Evolutionary conservation across 164 flowering plant species (phyloP), one percentile per base, ranked within the genome.

Genomic region (grape (Vitis vinifera)): DNA sequence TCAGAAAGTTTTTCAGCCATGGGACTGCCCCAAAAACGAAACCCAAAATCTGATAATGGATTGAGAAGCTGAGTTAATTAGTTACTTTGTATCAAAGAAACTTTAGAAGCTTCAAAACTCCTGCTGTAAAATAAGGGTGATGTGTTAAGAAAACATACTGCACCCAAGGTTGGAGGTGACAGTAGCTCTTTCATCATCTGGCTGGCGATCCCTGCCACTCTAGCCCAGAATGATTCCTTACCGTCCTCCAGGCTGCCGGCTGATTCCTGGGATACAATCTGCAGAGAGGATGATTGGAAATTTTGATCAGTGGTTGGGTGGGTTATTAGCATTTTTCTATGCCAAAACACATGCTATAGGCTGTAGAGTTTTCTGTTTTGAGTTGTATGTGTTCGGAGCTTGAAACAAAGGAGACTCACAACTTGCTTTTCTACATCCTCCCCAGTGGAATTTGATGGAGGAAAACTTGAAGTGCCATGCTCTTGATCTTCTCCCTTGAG

Each of bases 121-220:
- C 14, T 13, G n/a, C 9, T 3, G 57, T n/a, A 68, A 9, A 51
- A 37, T n/a, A 37, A 61, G n/a, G 44, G 13, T 7, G 63, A 29
- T 27, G 62, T 19, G 27, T 10, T 57, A 13, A 16, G 57, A 66
- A 68, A 57, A 81, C 94, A 86, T 63, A 95, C 99, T 1, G 92
- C 89, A 44, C 75, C 93, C 49, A 95, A 55, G 1, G 97, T 88
- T 27, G 99, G 97, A 47, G 99, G 99, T 27, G 98, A 88, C 78
- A 85, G 10, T 16, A 95, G 68, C 78, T 93, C 97, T 53, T 95
- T 85, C 30, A 82, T 16, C 49, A 93, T 80, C 71, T 80, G 80
- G 70, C 80, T 82, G 19, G 89, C 68, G 48, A 80, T 3, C 57
- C 70, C 86, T 27, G 31, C 17, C 2, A 86, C 5, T 69, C 73